Base-by-base conservation (phyloP, 164 flowering plant genomes). In the Macadamia integrifolia region DNA sequence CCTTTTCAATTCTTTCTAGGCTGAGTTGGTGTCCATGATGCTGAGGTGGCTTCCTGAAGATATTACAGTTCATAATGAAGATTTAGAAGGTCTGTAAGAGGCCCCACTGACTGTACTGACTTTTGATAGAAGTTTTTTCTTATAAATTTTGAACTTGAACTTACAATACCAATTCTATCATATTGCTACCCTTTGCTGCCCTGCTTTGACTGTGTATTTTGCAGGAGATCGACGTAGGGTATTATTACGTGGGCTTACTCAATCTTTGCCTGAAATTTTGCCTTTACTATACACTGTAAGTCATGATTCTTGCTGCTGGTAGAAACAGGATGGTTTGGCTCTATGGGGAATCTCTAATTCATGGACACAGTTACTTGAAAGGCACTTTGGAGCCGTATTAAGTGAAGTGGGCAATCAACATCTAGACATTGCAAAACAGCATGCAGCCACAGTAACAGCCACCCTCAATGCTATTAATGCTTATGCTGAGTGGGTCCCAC, bases 21-120 rank as follows among this genome's bases (percentile, higher is more conserved):
- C 99, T 64, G 98, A 92, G 81, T 65, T 95, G 84, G 96, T 95
- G 61, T 71, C 87, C 50, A 92, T 95, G 96, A 80, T 86, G 77
- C 83, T 95, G 66, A 86, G 99, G 76, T 95, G 99, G 98, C 96
- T 95, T 82, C 99, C 99, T 53, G 99, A 95, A 87, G 99, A 95
- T 80, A 91, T 95, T 64, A 92, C 96, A 14, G 97, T 95, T 73
- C 99, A 95, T 78, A 92, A 95, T 84, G 98, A 92, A 81, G 99
- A 95, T 75, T 79, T 95, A 64, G 99, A 95, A 91, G 99, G 99
- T 92, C 61, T 69, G 60, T 71, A 40, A 63, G 61, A 46, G 46
- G 32, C 14, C 62, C 3, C 18, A 35, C 62, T 46, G 69, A 9
- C 14, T 48, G 55, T 68, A 44, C 11, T 73, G 49, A 29, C 14